Evolutionary conservation across 1,284 basidiomycete species (phyloP).

Genomic region (Moniliella sp.): DNA sequence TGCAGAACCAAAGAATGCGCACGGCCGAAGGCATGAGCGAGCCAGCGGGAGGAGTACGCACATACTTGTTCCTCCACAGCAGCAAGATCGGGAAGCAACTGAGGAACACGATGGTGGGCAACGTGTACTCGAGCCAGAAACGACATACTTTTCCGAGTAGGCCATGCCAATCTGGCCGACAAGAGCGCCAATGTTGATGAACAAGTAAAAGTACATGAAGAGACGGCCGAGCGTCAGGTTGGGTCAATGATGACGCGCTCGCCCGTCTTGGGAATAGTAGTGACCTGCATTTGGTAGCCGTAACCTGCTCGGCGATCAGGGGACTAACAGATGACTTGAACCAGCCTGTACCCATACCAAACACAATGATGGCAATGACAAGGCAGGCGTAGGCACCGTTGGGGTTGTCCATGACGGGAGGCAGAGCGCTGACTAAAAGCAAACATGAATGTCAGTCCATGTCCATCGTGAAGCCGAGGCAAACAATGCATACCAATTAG

Average conservation of each 20-base stretch:
- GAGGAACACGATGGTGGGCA: constrained; percentile 37
- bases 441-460: too few relatives aligned
- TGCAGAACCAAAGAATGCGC: constrained; percentile 24
- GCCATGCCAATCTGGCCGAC: constrained; percentile 35
- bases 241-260: constrained; percentile 61
- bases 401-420: constrained; percentile 42
- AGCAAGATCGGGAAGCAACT: constrained; percentile 47
- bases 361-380: constrained; percentile 29
- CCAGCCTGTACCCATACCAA: constrained; percentile 46
- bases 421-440: constrained; percentile 50
- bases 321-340: constrained; percentile 44
- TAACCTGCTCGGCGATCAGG: constrained; percentile 38
- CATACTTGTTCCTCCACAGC: constrained; percentile 48
- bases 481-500: too few relatives aligned
- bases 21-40: constrained; percentile 49
- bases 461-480: too few relatives aligned
- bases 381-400: constrained; percentile 46
- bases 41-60: constrained; percentile 50
- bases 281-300: constrained; percentile 12
- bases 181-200: constrained; percentile 16
- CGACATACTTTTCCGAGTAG: constrained; percentile 34
- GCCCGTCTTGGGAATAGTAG: constrained; percentile 39
- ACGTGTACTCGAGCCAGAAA: constrained; percentile 34
- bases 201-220: constrained; percentile 27
- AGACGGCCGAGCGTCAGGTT: constrained; percentile 40